A percentile compares a stretch with the other conserved stretches of the same genome.
Conservation (phyloP, 78 protist species). For the Polysphondylium violaceum region DNA sequence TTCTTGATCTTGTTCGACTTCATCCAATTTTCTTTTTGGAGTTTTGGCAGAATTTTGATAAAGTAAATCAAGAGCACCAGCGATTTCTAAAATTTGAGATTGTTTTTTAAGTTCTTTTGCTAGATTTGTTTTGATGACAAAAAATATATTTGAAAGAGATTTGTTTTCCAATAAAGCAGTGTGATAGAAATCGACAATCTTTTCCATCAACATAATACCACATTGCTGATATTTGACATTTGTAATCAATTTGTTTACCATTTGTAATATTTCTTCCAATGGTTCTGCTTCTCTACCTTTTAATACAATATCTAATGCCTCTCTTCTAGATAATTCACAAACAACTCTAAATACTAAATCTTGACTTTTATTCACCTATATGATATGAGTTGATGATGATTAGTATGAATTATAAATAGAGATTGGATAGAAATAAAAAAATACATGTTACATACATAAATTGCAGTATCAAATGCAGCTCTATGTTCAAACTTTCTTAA, state of each 20-base stretch:
- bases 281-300: conserved; percentile 18
- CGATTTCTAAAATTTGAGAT: conserved; percentile 1
- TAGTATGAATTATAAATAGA: not conserved
- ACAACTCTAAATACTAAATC: conserved; percentile 57
- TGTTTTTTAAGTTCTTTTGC: conserved; percentile 18
- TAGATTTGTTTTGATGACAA: not conserved
- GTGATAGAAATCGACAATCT: conserved; percentile 20
- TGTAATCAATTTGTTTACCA: conserved; percentile 16
- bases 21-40: not conserved
- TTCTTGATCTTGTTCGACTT: not conserved
- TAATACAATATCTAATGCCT: conserved; percentile 34
- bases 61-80: conserved; percentile 51
- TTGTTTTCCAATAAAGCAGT: not conserved
- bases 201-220: conserved; percentile 44
- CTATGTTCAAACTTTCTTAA: conserved; percentile 54
- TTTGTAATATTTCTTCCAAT: conserved; percentile 2
- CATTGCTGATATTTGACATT: not conserved
- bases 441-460: conserved; percentile 2
- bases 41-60: not conserved
- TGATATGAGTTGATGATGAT: not conserved
- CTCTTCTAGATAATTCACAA: conserved; percentile 66
- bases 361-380: conserved; percentile 1
- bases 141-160: not conserved
- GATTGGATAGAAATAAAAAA: not conserved
- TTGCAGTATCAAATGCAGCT: conserved; percentile 62